Evolutionary conservation across 2,329 filamentous ascomycete species (phyloP).

Genomic region (Colletotrichum truncatum): DNA sequence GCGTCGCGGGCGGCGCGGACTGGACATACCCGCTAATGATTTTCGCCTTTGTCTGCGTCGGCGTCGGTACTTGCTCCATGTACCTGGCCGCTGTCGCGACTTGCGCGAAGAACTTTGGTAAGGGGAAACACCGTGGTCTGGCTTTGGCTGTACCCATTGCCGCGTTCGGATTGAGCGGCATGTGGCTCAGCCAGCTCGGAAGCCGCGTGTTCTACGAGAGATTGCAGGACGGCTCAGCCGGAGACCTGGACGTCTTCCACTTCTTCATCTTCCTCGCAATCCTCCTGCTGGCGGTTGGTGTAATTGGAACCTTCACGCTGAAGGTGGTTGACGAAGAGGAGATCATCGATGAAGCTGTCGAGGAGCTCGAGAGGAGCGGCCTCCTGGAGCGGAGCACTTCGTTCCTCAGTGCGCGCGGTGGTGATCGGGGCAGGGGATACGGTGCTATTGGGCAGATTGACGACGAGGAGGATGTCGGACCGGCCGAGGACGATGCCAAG

Average conservation of each 20-base stretch:
- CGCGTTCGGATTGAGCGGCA: slow-evolving; percentile 90
- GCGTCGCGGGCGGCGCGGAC: slow-evolving; percentile 50
- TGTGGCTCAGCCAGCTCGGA: slow-evolving; percentile 94
- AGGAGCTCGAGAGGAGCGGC: slow-evolving; percentile 90
- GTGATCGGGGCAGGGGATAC: slow-evolving; percentile 63
- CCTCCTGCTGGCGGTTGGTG: slow-evolving; percentile 74
- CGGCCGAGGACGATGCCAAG: slow-evolving; percentile 56
- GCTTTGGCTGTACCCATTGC: slow-evolving; percentile 92
- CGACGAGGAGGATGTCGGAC: slow-evolving; percentile 54
- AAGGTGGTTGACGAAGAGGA: slow-evolving; percentile 85
- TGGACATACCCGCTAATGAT: slow-evolving; percentile 88
- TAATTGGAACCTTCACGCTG: slow-evolving; percentile 78
- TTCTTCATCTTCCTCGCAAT: slow-evolving; percentile 89
- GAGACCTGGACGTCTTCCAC: slow-evolving; percentile 78
- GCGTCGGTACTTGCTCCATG: slow-evolving; percentile 85
- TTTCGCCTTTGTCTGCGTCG: slow-evolving; percentile 83
- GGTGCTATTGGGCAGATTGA: slow-evolving; percentile 62
- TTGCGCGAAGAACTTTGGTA: slow-evolving; percentile 97
- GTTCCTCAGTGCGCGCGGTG: slow-evolving; percentile 63
- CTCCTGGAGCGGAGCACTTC: slow-evolving; percentile 76
- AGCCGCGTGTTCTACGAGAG: slow-evolving; percentile 80
- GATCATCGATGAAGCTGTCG: slow-evolving; percentile 88
- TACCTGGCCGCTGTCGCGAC: slow-evolving; percentile 93
- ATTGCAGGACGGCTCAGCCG: slow-evolving; percentile 67
- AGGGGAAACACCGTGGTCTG: slow-evolving; percentile 85